Conservation (phyloP, 805 yeast genomes). For the Ogataea allantospora region DNA sequence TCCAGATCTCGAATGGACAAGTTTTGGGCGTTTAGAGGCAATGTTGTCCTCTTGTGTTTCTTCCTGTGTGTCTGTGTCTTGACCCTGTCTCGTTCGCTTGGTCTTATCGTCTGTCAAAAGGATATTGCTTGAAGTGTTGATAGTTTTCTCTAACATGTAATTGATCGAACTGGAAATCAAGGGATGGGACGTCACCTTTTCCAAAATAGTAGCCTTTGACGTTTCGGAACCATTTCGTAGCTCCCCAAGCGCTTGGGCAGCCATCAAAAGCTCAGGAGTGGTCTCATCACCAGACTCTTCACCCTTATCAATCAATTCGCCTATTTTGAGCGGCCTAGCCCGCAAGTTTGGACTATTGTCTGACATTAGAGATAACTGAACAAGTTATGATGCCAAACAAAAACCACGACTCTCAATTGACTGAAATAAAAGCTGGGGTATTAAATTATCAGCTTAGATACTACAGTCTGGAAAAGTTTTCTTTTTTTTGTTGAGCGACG, state of each 20-base stretch:
- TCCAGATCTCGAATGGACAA: slow-evolving; percentile 15
- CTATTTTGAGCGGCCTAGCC: slow-evolving; percentile 14
- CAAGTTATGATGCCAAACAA: background rate
- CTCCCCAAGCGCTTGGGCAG: slow-evolving; percentile 33
- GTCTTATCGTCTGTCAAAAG: slow-evolving; percentile 17
- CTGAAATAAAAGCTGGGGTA: slow-evolving; percentile 8
- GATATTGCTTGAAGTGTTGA: slow-evolving; percentile 28
- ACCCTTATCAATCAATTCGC: slow-evolving; percentile 15
- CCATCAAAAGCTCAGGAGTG: slow-evolving; percentile 21
- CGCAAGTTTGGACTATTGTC: slow-evolving; percentile 8
- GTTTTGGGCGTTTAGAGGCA: slow-evolving; percentile 20
- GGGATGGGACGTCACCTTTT: slow-evolving; percentile 38
- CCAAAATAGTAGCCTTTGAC: slow-evolving; percentile 27
- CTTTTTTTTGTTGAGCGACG: slow-evolving; percentile 15
- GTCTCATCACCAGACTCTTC: slow-evolving; percentile 2
- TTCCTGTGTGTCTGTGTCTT: background rate
- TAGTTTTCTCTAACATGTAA: slow-evolving; percentile 37
- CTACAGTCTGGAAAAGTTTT: slow-evolving; percentile 10
- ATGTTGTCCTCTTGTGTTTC: background rate
- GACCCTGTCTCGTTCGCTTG: slow-evolving; percentile 20
- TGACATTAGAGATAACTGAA: slow-evolving; percentile 1
- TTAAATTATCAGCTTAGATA: slow-evolving; percentile 2
- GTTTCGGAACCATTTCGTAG: slow-evolving; percentile 18
- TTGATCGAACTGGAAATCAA: slow-evolving; percentile 36
- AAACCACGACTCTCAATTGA: background rate